Conservation (phyloP, 306 rosid genomes). For the Argentina anserina region DNA sequence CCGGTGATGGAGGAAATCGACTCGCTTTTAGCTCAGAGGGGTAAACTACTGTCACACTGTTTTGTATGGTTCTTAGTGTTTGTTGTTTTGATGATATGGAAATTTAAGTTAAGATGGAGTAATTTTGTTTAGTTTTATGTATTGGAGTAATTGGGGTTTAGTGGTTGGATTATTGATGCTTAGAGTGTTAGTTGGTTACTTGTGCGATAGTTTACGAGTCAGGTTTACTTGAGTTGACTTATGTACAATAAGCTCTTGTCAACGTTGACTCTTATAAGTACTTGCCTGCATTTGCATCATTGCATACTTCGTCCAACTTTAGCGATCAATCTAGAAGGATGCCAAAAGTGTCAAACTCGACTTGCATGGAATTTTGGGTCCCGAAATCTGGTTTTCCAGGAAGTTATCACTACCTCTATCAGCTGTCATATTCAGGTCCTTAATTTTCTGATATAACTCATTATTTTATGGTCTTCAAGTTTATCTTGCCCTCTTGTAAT, state of each 20-base stretch:
- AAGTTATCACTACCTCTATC: background rate
- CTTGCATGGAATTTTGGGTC: background rate
- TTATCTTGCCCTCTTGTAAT: background rate
- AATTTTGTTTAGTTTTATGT: too few relatives aligned
- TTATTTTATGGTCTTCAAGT: background rate
- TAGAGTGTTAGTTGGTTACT: constrained; percentile 13
- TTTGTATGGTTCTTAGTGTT: constrained; percentile 8
- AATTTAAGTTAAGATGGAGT: background rate
- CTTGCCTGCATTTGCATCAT: background rate
- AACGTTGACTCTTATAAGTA: background rate
- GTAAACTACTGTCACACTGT: constrained; percentile 27
- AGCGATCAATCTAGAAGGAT: background rate
- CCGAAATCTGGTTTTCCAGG: background rate
- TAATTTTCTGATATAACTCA: background rate
- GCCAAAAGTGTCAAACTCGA: background rate
- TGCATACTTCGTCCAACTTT: background rate
- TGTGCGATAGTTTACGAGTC: background rate
- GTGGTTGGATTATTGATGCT: background rate
- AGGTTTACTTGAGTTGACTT: background rate
- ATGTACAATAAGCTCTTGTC: background rate
- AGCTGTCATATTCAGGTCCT: background rate
- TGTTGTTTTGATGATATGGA: background rate
- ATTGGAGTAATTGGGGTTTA: too few relatives aligned
- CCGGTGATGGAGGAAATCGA: constrained; percentile 88
- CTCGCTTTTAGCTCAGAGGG: constrained; percentile 74